Evolutionary conservation across 345 rosid genomes (phyloP).

Genomic region (Salix koriyanagi): DNA sequence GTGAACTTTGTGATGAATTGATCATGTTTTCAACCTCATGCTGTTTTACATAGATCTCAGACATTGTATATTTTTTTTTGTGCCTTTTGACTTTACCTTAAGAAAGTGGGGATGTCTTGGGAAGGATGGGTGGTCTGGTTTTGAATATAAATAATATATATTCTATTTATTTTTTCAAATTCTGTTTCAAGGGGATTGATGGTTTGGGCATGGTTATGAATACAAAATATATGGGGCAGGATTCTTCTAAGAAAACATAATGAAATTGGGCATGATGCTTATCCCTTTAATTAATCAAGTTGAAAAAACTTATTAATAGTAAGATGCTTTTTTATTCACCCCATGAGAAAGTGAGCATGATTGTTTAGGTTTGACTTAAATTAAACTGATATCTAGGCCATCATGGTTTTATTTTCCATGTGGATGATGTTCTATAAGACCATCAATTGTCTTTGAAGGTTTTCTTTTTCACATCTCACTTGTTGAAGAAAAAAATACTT

Average conservation of each 20-base stretch:
- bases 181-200: too few species aligned
- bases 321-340: not conserved
- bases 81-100: not conserved
- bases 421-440: too few species aligned
- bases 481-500: too few species aligned
- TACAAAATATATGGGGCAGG: too few species aligned
- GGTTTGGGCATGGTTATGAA: too few species aligned
- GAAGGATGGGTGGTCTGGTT: too few species aligned
- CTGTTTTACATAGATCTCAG: not conserved
- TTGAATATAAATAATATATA: too few species aligned
- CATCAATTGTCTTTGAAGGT: too few species aligned
- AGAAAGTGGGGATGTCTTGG: not conserved
- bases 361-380: not conserved
- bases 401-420: too few species aligned
- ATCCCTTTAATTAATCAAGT: not conserved
- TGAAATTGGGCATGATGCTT: too few species aligned
- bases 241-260: too few species aligned
- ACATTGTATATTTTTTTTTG: not conserved
- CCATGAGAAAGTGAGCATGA: not conserved
- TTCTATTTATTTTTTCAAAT: not conserved
- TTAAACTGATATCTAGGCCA: not conserved
- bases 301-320: not conserved
- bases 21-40: not conserved
- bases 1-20: not conserved
- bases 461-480: too few species aligned